phyloP scores from a whole-genome alignment of 306 rosid genomes.

The Dalbergia oliveri region DNA sequence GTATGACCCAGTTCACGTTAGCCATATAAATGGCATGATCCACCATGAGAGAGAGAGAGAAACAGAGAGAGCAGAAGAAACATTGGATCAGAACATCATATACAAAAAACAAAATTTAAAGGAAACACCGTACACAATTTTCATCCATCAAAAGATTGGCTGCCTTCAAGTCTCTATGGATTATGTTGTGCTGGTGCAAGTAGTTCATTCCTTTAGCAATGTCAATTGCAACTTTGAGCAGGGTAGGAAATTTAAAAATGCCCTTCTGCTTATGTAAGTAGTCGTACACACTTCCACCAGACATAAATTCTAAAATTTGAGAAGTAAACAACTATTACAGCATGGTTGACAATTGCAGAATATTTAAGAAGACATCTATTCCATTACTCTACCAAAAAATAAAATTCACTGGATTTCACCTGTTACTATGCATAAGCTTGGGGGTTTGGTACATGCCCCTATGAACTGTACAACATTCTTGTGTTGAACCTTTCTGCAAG shows the following conservation, averaged over 20 bases:
- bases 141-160: constrained; percentile 99
- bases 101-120: not conserved
- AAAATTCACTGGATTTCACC: constrained; percentile 59
- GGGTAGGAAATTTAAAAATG: constrained; percentile 81
- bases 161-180: constrained; percentile 94
- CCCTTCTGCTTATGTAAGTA: constrained; percentile 94
- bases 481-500: constrained; percentile 96
- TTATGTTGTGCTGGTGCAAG: constrained; percentile 94
- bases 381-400: constrained; percentile 18
- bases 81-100: constrained; percentile 19
- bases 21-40: not conserved
- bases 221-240: constrained; percentile 90
- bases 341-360: constrained; percentile 20
- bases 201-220: constrained; percentile 97
- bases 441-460: constrained; percentile 97
- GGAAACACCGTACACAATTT: constrained; percentile 70
- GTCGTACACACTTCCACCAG: constrained; percentile 99
- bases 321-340: constrained; percentile 30
- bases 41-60: not conserved
- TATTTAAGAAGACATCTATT: constrained; percentile 23
- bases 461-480: constrained; percentile 99
- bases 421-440: constrained; percentile 90
- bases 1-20: constrained; percentile 11
- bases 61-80: constrained; percentile 20
- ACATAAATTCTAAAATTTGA: constrained; percentile 81